These are phyloP conservation scores for Cryphonectria japonica DNA, from an alignment of 2,329 filamentous ascomycete genomes.

Conservation along the genomic window DNA sequence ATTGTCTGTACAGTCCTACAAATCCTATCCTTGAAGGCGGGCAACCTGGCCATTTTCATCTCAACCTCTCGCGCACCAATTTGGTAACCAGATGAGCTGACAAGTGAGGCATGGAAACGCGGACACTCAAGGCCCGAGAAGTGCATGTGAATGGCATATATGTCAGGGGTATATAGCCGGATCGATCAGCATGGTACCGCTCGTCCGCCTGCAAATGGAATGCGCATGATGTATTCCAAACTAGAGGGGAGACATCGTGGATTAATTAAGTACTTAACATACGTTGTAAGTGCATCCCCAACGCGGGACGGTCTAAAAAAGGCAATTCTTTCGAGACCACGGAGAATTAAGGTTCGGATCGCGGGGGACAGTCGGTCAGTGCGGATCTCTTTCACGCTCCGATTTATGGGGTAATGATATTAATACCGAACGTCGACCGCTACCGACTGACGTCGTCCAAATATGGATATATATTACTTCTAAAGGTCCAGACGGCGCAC, in stretches of 20 bases:
- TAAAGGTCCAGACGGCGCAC: not conserved
- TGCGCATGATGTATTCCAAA: not conserved
- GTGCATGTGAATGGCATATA: slow-evolving; percentile 10
- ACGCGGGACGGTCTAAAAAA: not conserved
- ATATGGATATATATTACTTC: not conserved
- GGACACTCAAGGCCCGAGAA: slow-evolving; percentile 27
- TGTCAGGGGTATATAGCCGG: slow-evolving; percentile 14
- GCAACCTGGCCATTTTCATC: not conserved
- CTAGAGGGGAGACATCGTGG: not conserved
- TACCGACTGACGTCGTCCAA: not conserved
- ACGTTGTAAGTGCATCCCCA: not conserved
- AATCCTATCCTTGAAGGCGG: not conserved
- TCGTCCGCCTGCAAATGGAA: not conserved
- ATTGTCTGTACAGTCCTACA: not conserved
- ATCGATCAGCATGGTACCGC: not conserved
- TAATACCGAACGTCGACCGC: not conserved
- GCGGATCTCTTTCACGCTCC: not conserved
- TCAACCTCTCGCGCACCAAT: not conserved
- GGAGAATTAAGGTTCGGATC: slow-evolving; percentile 3
- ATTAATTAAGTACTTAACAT: not conserved
- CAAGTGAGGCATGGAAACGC: slow-evolving; percentile 13
- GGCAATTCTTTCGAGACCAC: not conserved
- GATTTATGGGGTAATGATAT: not conserved
- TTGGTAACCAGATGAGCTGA: not conserved
- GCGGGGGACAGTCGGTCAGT: not conserved